Percentiles rank a stretch among this genome's conserved stretches.
These are phyloP conservation scores for Xylariaceae sp. DNA, from an alignment of 2,329 filamentous ascomycete species.

Conservation along the genomic window DNA sequence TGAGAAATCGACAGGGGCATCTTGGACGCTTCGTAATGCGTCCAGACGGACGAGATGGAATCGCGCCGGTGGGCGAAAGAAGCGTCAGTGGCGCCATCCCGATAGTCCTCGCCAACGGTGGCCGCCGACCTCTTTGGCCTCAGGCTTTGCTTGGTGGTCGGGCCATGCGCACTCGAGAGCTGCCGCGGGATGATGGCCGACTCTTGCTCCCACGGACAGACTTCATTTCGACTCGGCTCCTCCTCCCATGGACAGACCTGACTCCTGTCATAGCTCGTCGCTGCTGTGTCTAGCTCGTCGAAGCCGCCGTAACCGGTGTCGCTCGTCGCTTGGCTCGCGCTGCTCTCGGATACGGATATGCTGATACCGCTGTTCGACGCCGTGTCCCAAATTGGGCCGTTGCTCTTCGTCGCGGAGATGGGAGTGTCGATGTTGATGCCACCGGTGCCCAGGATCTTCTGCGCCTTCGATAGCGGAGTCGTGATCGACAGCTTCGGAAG, in stretches of 20 bases:
- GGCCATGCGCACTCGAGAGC: slow-evolving; percentile 15
- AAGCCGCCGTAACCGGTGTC: slow-evolving; percentile 19
- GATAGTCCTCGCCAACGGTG: slow-evolving; percentile 17
- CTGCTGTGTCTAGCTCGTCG: slow-evolving; percentile 18
- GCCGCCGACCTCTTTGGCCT: slow-evolving; percentile 18
- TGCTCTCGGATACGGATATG: slow-evolving; percentile 36
- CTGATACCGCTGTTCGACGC: slow-evolving; percentile 36
- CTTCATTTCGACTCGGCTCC: too few species aligned
- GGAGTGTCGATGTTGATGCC: slow-evolving; percentile 32
- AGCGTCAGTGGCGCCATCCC: slow-evolving; percentile 30
- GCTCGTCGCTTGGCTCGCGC: slow-evolving; percentile 24
- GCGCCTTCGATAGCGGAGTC: slow-evolving; percentile 42
- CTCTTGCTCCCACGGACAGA: slow-evolving; percentile 44
- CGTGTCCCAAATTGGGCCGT: slow-evolving; percentile 32
- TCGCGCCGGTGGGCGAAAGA: slow-evolving; percentile 39
- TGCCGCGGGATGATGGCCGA: slow-evolving; percentile 37
- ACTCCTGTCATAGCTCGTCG: slow-evolving; percentile 18
- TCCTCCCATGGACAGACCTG: too few species aligned
- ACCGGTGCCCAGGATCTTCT: slow-evolving; percentile 41
- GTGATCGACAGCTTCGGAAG: slow-evolving; percentile 22
- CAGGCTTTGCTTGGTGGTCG: slow-evolving; percentile 9
- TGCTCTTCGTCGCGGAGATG: slow-evolving; percentile 8
- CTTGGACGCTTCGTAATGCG: slow-evolving; percentile 50
- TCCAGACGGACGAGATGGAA: slow-evolving; percentile 46
- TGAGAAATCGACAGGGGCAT: slow-evolving; percentile 50